Evolutionary conservation across 2,329 filamentous ascomycete genomes (phyloP).

Genomic region (Chaetomium globosum): DNA sequence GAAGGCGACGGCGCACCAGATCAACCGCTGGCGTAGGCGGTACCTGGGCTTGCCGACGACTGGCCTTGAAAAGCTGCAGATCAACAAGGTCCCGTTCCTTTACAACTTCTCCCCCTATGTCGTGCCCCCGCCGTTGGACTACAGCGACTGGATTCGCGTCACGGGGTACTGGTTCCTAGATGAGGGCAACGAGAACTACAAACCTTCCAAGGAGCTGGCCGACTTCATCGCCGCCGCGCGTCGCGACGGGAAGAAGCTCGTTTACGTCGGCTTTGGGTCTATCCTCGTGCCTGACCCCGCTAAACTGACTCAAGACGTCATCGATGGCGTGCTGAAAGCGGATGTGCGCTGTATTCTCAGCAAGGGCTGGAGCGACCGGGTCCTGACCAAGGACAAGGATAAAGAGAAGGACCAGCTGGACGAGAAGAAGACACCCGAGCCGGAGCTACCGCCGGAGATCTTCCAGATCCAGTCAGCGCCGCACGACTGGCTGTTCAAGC

Average conservation of each 20-base stretch:
- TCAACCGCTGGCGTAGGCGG: slow-evolving; percentile 90
- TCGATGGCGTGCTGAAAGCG: slow-evolving; percentile 86
- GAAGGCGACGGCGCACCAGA: slow-evolving; percentile 86
- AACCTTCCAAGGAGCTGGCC: slow-evolving; percentile 72
- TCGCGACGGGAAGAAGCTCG: slow-evolving; percentile 81
- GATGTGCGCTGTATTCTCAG: slow-evolving; percentile 93
- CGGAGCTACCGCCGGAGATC: slow-evolving; percentile 77
- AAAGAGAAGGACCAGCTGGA: not conserved
- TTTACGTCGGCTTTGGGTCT: slow-evolving; percentile 96
- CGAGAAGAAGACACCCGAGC: slow-evolving; percentile 60
- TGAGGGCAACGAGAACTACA: slow-evolving; percentile 66
- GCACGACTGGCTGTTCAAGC: slow-evolving; percentile 93
- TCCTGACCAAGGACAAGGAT: slow-evolving; percentile 39
- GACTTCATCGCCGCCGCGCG: slow-evolving; percentile 84
- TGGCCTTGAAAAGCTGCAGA: slow-evolving; percentile 85
- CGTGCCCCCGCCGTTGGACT: slow-evolving; percentile 91
- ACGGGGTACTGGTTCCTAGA: slow-evolving; percentile 98
- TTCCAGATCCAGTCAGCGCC: slow-evolving; percentile 86
- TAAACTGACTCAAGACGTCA: slow-evolving; percentile 87
- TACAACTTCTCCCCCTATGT: slow-evolving; percentile 97
- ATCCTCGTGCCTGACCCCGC: slow-evolving; percentile 90
- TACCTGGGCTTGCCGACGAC: slow-evolving; percentile 78
- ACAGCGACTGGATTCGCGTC: slow-evolving; percentile 95
- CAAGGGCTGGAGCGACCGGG: slow-evolving; percentile 93
- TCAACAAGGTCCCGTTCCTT: slow-evolving; percentile 95